Base-by-base conservation (phyloP, 805 yeast genomes). In the Candida coquimbonensis region DNA sequence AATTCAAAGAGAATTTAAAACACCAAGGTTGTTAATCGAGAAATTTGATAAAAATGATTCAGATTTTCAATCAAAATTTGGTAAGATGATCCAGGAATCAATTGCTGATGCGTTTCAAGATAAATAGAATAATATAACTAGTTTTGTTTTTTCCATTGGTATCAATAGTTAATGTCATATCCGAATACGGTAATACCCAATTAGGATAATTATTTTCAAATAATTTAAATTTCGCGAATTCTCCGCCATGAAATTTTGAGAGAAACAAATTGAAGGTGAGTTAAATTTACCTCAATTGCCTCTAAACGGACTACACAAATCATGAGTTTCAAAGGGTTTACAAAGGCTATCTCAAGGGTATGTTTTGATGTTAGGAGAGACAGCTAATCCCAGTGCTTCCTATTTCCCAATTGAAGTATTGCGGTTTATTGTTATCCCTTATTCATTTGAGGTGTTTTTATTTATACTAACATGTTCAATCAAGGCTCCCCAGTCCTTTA, bases 291-390 rank as follows among this genome's bases (percentile, higher is more conserved):
- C 33, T 19, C 4, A 29, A 27, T 17, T 36, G 39, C 39, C 27
- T 17, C n/a, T 9, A 26, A 9, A 12, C 9, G 12, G 27, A 29
- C 8, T 9, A 16, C 12, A 33, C 17, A 16, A 29, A 7, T 11
- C 11, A 88, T 88, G 96, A 84, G 93, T 66, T 84, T 88, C 67
- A 88, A 87, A 66, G 96, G 96, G 39, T 68, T 88, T 54, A 83
- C 83, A 50, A 88, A 87, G 66, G 80, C 90, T 33, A 70, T 87
- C 50, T 77, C 80, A 39, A 73, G 96, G 57, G 71, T 65, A 53
- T 13, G 67, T 63, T 31, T 5, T 1, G 5, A n/a, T 13, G 7
- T 2, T 12, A 9, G 4, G 16, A 21, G 12, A 29, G 14, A 11
- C 31, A 9, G 9, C 6, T 29, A 29, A 29, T 21, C 14, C 14